These are phyloP conservation scores for Isabelozyma rhagii DNA, from an alignment of 805 yeast genomes.

Conservation along the genomic window DNA sequence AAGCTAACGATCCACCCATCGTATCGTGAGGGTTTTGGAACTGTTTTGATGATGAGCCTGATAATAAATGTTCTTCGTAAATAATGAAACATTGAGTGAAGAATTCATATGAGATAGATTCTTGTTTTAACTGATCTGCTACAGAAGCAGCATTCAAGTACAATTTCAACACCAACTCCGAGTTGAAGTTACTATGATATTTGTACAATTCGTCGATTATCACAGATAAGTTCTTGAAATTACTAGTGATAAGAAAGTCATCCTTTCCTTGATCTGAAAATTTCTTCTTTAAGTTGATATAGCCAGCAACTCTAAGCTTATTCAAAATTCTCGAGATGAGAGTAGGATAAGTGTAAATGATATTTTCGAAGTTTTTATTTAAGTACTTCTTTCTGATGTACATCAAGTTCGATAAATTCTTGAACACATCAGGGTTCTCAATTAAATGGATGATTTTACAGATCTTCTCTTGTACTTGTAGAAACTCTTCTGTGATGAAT, in stretches of 20 bases:
- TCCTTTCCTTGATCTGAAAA: constrained; percentile 22
- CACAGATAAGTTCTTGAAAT: constrained; percentile 74
- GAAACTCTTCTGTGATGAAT: constrained; percentile 32
- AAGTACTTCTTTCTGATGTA: constrained; percentile 44
- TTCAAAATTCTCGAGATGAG: constrained; percentile 60
- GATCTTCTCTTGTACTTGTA: constrained; percentile 54
- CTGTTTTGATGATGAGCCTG: constrained; percentile 13
- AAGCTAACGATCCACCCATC: constrained; percentile 47
- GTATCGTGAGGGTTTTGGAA: constrained; percentile 33
- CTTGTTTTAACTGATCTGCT: constrained; percentile 73
- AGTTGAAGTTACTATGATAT: constrained; percentile 26
- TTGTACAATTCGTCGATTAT: constrained; percentile 64
- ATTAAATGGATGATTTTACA: constrained; percentile 70
- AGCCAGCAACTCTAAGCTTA: constrained; percentile 49
- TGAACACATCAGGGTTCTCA: constrained; percentile 44
- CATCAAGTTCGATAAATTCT: constrained; percentile 29
- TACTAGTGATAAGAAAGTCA: constrained; percentile 36
- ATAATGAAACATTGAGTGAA: constrained; percentile 84
- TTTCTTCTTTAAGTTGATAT: constrained; percentile 22
- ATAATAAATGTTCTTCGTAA: constrained; percentile 60
- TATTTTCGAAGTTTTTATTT: constrained; percentile 51
- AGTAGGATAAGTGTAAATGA: constrained; percentile 72
- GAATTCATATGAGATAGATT: constrained; percentile 80
- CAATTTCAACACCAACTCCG: constrained; percentile 42
- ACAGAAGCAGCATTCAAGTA: constrained; percentile 66